phyloP scores from a whole-genome alignment of 2,329 filamentous ascomycete species.

The Aspergillus flavus region DNA sequence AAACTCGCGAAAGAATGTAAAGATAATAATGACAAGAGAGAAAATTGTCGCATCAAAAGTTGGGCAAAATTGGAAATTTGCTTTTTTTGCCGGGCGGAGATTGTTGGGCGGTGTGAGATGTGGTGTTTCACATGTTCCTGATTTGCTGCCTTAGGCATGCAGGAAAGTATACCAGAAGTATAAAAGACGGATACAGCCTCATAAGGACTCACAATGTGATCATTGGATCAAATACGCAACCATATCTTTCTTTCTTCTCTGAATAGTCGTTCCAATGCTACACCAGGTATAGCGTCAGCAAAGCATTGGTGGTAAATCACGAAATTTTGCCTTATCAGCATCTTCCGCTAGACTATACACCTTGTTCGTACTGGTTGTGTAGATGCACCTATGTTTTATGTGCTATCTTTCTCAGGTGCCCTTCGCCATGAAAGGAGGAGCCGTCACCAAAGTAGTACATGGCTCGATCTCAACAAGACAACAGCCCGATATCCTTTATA shows the following conservation, averaged over 20 bases:
- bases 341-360: not conserved
- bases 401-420: too few species aligned
- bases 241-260: not conserved
- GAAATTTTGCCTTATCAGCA: too few species aligned
- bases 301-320: not conserved
- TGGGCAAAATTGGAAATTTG: constrained; percentile 4
- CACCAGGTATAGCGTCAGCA: not conserved
- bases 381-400: too few species aligned
- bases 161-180: not conserved
- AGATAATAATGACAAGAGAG: not conserved
- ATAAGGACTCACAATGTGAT: not conserved
- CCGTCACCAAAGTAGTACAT: too few species aligned
- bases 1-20: not conserved
- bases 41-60: not conserved
- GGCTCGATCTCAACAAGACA: too few species aligned
- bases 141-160: constrained; percentile 3
- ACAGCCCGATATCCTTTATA: too few species aligned
- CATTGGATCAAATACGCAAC: not conserved
- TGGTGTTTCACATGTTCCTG: not conserved
- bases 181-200: not conserved
- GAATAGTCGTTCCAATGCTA: not conserved
- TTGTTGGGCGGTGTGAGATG: not conserved
- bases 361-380: not conserved
- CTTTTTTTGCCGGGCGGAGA: constrained; percentile 4
- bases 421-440: too few species aligned